A percentile compares a stretch with the other conserved stretches of the same genome.
phyloP scores from a whole-genome alignment of 257 asterid genomes.

The Nicotiana noctiflora region DNA sequence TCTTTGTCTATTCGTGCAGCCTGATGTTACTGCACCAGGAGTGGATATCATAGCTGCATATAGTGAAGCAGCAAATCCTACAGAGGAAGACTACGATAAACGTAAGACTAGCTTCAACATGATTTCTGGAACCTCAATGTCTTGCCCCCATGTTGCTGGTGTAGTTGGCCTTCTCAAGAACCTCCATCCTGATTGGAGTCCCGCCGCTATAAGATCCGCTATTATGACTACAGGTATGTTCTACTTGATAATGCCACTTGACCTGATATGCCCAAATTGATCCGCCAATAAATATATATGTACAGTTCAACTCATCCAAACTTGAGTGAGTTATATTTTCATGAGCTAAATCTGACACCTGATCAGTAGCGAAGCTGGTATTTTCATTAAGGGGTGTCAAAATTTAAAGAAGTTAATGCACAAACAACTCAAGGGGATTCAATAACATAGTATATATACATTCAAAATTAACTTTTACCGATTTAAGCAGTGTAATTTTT shows the following conservation, averaged over 20 bases:
- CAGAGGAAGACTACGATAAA: conserved; percentile 13
- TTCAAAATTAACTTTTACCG: too few relatives aligned
- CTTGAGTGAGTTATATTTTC: background rate
- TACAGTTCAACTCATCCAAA: background rate
- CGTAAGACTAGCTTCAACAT: conserved; percentile 24
- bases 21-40: conserved; percentile 72
- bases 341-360: background rate
- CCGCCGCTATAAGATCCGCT: conserved; percentile 59
- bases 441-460: too few relatives aligned
- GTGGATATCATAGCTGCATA: conserved; percentile 50
- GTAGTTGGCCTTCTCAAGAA: conserved; percentile 45
- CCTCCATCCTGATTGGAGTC: conserved; percentile 57
- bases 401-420: too few relatives aligned
- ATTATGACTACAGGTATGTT: conserved; percentile 45
- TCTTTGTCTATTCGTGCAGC: conserved; percentile 23
- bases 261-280: too few relatives aligned
- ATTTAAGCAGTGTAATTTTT: too few relatives aligned
- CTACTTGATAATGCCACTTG: background rate
- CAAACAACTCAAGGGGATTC: too few relatives aligned
- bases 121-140: conserved; percentile 51
- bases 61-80: conserved; percentile 23
- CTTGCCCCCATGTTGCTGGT: conserved; percentile 72
- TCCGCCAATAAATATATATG: too few relatives aligned
- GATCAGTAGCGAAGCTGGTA: too few relatives aligned
- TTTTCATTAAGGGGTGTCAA: too few relatives aligned